Base-by-base conservation (phyloP, 2,329 filamentous ascomycete species). In the Trichoderma lentiforme region DNA sequence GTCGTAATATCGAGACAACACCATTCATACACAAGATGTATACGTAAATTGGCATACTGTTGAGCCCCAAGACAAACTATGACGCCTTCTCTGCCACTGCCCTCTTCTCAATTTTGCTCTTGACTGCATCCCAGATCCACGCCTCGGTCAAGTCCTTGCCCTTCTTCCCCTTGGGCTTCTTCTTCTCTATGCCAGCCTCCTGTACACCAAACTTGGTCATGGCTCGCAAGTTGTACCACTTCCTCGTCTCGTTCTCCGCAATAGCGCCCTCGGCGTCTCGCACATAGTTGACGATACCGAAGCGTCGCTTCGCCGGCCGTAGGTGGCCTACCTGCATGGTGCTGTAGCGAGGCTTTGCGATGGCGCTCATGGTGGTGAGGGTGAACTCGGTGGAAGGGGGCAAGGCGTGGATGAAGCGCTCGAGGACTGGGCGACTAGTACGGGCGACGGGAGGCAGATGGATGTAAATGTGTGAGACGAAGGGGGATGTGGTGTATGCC, bases 401-500 rank as follows among this genome's bases (percentile, higher is more conserved):
- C 2, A 87, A 80, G 32, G 79, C 77, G 36, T 62, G 69, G 14
- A 87, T 81, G 77, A 87, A 91, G 70, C 85, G 84, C 72, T 85
- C 81, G 26, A 92, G 82, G 64, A 86, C 81, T 32, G 86, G 82
- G 39, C 86, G 87, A 0, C 90, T 92, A 51, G 84, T 81, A 58
- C 92, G 88, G 18, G 91, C 92, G 75, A 87, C 87, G 0, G 84
- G 79, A 0, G 93, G 93, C 2, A 95, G 84, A 26, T 88, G 87
- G 64, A 96, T 82, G 80, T 92, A 89, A 73, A 96, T 86, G 77
- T 90, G 90, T 53, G 90, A 89, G 8, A 95, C 92, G 77, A 92
- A 93, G 3, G 93, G 92, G 0, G 88, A 85, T 2, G 91, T 89
- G 61, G 87, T 87, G 79, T 90, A 91, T 43, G 87, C 84, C 26